These are phyloP conservation scores for Acanthamoeba triangularis DNA, from an alignment of 208 protist species.

Conservation along the genomic window DNA sequence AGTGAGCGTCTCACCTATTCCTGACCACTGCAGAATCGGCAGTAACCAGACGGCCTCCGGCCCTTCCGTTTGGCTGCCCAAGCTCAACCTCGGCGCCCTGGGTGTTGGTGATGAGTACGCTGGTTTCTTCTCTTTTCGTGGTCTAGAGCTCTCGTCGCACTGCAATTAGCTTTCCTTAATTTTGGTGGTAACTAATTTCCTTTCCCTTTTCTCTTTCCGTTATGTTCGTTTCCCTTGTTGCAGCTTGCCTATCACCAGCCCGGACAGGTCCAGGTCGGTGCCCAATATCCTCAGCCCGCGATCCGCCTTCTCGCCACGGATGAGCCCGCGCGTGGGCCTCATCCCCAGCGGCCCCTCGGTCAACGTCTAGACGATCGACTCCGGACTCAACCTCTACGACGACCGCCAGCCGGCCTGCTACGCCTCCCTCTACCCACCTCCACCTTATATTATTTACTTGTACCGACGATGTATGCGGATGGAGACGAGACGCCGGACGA, in stretches of 20 bases:
- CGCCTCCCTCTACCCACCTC: too few species aligned
- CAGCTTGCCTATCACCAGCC: constrained; percentile 38
- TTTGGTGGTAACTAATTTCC: too few species aligned
- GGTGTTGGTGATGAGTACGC: constrained; percentile 26
- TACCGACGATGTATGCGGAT: too few species aligned
- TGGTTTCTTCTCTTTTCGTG: not conserved
- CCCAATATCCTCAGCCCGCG: constrained; percentile 61
- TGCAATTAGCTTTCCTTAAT: too few species aligned
- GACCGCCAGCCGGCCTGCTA: not conserved
- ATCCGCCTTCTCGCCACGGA: constrained; percentile 55
- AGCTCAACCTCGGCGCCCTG: constrained; percentile 61
- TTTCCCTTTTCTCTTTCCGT: not conserved
- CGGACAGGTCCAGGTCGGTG: constrained; percentile 52
- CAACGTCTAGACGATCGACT: not conserved
- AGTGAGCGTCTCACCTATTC: not conserved
- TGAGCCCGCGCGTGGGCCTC: constrained; percentile 50
- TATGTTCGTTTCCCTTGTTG: not conserved
- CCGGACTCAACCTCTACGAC: not conserved
- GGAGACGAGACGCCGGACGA: not conserved
- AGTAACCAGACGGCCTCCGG: not conserved
- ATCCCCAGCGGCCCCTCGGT: constrained; percentile 1
- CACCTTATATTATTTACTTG: too few species aligned
- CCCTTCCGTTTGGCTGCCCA: constrained; percentile 47
- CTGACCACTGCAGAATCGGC: not conserved
- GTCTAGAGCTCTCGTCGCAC: too few species aligned